Percentiles rank a stretch among this genome's conserved stretches.
Conservation (phyloP, 108 stramenopile species). For the Poteriospumella lacustris region DNA sequence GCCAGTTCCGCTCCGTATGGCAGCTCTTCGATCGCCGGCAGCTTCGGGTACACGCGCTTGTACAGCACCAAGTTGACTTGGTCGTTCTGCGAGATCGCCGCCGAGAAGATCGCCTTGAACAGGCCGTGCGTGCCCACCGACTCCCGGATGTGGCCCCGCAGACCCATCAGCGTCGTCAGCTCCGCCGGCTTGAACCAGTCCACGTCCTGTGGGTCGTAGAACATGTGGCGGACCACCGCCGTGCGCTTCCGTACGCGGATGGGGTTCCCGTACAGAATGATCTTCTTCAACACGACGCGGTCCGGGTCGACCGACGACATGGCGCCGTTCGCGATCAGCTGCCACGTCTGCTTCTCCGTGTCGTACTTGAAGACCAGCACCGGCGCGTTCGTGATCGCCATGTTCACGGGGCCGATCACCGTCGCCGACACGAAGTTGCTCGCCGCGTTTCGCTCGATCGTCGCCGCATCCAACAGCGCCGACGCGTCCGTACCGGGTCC, state of each 20-base stretch:
- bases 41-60: conserved; percentile 96
- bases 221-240: conserved; percentile 97
- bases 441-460: too few relatives aligned
- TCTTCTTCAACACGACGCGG: conserved; percentile 87
- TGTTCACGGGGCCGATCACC: not conserved
- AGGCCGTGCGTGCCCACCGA: conserved; percentile 96
- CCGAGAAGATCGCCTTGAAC: conserved; percentile 96
- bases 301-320: conserved; percentile 91
- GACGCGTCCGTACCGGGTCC: conserved; percentile 19
- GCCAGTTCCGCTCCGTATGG: too few relatives aligned
- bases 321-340: conserved; percentile 80
- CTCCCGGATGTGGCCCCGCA: conserved; percentile 85
- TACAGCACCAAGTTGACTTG: conserved; percentile 91
- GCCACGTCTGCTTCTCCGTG: conserved; percentile 28
- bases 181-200: conserved; percentile 95
- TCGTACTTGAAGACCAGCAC: not conserved
- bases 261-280: conserved; percentile 95
- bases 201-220: conserved; percentile 78
- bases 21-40: conserved; percentile 54
- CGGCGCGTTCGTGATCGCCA: not conserved
- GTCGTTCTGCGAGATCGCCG: conserved; percentile 93
- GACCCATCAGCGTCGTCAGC: conserved; percentile 87
- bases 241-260: conserved; percentile 85
- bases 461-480: not conserved
- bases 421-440: too few relatives aligned